Evolutionary conservation across 257 asterid genomes (phyloP), one percentile per base, ranked within the genome.

Genomic region (Anisodus tanguticus): DNA sequence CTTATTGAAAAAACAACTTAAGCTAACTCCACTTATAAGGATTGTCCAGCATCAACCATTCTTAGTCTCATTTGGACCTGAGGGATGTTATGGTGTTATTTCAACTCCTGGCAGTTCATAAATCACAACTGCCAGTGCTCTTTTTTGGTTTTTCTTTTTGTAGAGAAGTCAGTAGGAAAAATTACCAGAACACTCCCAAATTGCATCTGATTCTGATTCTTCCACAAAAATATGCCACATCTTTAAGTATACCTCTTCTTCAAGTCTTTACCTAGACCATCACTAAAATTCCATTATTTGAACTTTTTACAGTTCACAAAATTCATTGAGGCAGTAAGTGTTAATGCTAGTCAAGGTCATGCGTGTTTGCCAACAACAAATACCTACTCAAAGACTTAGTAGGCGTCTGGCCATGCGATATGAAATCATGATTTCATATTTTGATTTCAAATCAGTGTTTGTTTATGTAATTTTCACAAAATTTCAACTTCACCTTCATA

Each of bases 211-310:
- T 51, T 31, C 22, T 22, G 62, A 35, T 5, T 6, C 81, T 74
- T 74, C 81, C 62, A 51, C 8, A 11, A 74, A 49, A 51, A 49
- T 45, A 49, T 49, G 19, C 45, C 59, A 74, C 11, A 31, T 15
- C 62, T 22, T 22, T 22, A 74, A 6, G 0, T 51, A 22, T 74
- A 15, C 22, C 43, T 11, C 81, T n/a, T 45, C 58, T 22, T 22
- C 62, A 74, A 51, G 43, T 74, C 62, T 74, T 49, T 22, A 49
- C 81, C 81, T 1, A 22, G 59, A 49, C 22, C 43, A 22, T 49
- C 60, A 74, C 12, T 19, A 22, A 12, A 51, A 22, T 54, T 74
- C 81, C 81, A 49, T 11, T 74, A n/a, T 71, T 71, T 71, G 43
- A 13, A 49, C n/a, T 74, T 51, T 74, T 51, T 3, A 31, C 81